Base-by-base conservation (phyloP, 108 stramenopile species). In the Cyclostephanos invisitatus region DNA sequence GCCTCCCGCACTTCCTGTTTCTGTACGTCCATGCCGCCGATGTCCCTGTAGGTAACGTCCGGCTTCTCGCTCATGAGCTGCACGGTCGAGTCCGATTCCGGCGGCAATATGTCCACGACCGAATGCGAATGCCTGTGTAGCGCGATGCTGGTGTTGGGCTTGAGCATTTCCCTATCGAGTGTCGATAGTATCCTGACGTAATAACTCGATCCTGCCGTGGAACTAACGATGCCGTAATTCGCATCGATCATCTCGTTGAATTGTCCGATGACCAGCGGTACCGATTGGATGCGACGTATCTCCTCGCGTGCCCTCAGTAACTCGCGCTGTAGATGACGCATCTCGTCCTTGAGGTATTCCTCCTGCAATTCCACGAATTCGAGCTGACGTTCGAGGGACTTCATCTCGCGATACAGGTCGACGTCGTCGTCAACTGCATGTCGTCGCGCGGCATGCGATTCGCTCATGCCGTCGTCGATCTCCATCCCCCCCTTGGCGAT, bases 231-330 rank as follows among this genome's bases (percentile, higher is more conserved):
- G 24, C 99, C 98, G 72, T 98, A 98, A 80, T 98, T 93, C 67
- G 96, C 95, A 74, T 99, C 99, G 68, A 99, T 97, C 96, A 99
- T 98, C 88, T 99, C 99, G 61, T 98, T 98, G 86, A 99, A 99
- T 80, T 98, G 97, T 2, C 99, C 99, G 73, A 99, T 98, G 25
- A 98, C 97, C 47, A 99, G 86, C 17, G 99, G 99, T 20, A 99
- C 99, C 8, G 85, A 85, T 85, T 99, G 98, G 75, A 99, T 98
- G 29, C 97, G 87, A 50, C 96, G 96, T 75, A 98, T 92, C 74
- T 99, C 99, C 83, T 98, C 94, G 81, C 94, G 92, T 57, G 99
- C 99, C 5, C 98, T 95, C 47, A 98, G 89, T 37, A 98, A 87
- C 73, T 99, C 99, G 20, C 99, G 85, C 81, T 98, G 96, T 17